Base-by-base conservation (phyloP, 2,329 filamentous ascomycete genomes). In the Fusarium xylarioides region DNA sequence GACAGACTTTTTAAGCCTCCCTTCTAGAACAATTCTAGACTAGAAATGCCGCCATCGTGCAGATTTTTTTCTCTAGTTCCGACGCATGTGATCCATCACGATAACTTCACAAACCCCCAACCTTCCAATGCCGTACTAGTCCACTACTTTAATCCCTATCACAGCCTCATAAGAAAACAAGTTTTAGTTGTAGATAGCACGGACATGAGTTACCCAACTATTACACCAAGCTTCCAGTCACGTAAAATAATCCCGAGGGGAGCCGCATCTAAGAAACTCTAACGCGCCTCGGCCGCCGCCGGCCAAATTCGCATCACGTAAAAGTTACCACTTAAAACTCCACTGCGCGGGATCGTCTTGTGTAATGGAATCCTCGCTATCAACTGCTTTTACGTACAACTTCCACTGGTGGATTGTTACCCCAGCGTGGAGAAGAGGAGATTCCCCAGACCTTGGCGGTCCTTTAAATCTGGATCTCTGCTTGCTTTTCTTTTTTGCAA, bases 391-490 rank as follows among this genome's bases (percentile, higher is more conserved):
- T 68, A 68, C 65, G 64, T 68, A 68, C 65, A 54, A 55, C 59
- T 35, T 40, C 63, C 0, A 35, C 50, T 3, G 42, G 56, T 5
- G 30, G 47, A 11, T 15, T 26, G 3, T 32, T 57, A 32, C 59
- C 40, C 59, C 59, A 46, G 52, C 59, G 52, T 62, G 59, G 59
- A 62, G 59, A 62, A 58, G 34, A 38, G 59, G 49, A 55, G 38
- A 14, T 52, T 67, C 64, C 64, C 64, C 64, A 67, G 64, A 67
- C 38, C 64, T 67, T 67, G 64, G 64, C 64, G 23, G 11, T 37
- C 30, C 32, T 38, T 62, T 49, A 53, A 28, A 28, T 4, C 2
- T 44, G 1, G 40, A n/a, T 19, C 19, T 15, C 9, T 14, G 16
- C 43, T 34, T 30, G 26, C 59, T 38, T 38, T 43, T 43, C 23